Evolutionary conservation across 2,329 filamentous ascomycete genomes (phyloP).

Genomic region (Fusarium abutilonis): DNA sequence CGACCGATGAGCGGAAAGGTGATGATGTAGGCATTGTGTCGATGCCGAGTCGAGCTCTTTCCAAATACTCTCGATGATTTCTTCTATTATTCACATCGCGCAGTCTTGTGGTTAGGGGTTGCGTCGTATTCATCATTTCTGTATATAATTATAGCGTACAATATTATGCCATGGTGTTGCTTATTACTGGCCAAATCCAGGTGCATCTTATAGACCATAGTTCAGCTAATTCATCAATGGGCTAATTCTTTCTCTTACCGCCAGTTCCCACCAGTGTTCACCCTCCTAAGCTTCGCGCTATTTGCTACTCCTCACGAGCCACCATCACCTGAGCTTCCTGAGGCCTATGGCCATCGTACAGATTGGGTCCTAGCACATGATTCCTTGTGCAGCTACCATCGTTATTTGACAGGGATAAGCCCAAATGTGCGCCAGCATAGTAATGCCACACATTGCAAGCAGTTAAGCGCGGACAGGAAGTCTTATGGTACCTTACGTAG

Average conservation of each 20-base stretch:
- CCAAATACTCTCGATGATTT: conserved; percentile 5
- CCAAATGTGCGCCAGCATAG: conserved; percentile 62
- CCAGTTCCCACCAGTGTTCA: conserved; percentile 35
- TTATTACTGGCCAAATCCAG: conserved; percentile 5
- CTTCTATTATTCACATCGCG: no score
- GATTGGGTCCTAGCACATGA: conserved; percentile 11
- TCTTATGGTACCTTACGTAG: neutral
- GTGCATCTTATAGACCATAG: conserved; percentile 19
- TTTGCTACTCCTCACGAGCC: conserved; percentile 18
- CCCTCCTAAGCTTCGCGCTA: conserved; percentile 9
- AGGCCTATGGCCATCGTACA: conserved; percentile 17
- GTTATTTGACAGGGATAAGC: conserved; percentile 56
- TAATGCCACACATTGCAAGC: conserved; percentile 58
- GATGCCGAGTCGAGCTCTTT: conserved; percentile 4
- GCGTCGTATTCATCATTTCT: neutral
- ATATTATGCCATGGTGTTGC: neutral
- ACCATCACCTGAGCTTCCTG: conserved; percentile 31
- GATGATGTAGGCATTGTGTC: neutral
- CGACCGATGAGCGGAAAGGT: conserved; percentile 14
- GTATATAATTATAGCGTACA: neutral
- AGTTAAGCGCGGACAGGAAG: neutral
- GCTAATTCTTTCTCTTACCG: neutral
- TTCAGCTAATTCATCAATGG: rapidly evolving
- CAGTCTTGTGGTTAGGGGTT: neutral
- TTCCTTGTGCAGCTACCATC: conserved; percentile 49